These are phyloP conservation scores for Lichtheimia ornata DNA, from an alignment of 371 early-diverging fungal species.

Conservation along the genomic window DNA sequence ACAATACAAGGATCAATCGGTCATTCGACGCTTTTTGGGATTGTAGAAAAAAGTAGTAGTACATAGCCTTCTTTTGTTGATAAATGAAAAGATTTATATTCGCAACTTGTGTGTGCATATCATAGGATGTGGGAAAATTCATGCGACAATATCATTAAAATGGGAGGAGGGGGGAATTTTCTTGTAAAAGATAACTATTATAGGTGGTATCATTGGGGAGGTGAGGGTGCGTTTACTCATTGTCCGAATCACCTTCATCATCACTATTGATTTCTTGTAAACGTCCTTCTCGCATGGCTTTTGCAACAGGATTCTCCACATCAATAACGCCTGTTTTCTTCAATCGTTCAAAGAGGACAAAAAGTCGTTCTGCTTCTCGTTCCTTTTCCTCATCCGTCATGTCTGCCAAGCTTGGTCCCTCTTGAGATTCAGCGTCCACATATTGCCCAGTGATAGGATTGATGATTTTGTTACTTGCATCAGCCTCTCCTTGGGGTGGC, in stretches of 20 bases:
- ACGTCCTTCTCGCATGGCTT: conserved; percentile 49
- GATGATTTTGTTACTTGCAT: conserved; percentile 33
- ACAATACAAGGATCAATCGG: too few species aligned
- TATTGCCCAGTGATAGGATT: conserved; percentile 90
- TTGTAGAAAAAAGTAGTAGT: too few species aligned
- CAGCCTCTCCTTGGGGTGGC: conserved; percentile 21
- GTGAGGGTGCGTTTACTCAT: too few species aligned
- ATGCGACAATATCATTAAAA: too few species aligned
- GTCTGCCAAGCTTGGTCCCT: conserved; percentile 56
- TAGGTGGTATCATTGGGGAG: too few species aligned
- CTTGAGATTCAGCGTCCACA: conserved; percentile 40
- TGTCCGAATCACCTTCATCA: not conserved
- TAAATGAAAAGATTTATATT: too few species aligned
- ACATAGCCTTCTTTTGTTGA: too few species aligned
- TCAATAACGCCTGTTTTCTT: conserved; percentile 89
- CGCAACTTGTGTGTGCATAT: too few species aligned
- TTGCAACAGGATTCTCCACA: conserved; percentile 66
- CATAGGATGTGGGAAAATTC: too few species aligned
- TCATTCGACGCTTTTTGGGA: too few species aligned
- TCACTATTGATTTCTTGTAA: conserved; percentile 28
- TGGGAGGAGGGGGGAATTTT: too few species aligned
- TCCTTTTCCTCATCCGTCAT: conserved; percentile 98
- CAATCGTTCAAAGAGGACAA: conserved; percentile 91
- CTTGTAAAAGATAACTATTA: too few species aligned
- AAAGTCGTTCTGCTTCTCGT: conserved; percentile 86